These are phyloP conservation scores for Kregervanrija fluxuum DNA, from an alignment of 805 yeast genomes.

Conservation along the genomic window DNA sequence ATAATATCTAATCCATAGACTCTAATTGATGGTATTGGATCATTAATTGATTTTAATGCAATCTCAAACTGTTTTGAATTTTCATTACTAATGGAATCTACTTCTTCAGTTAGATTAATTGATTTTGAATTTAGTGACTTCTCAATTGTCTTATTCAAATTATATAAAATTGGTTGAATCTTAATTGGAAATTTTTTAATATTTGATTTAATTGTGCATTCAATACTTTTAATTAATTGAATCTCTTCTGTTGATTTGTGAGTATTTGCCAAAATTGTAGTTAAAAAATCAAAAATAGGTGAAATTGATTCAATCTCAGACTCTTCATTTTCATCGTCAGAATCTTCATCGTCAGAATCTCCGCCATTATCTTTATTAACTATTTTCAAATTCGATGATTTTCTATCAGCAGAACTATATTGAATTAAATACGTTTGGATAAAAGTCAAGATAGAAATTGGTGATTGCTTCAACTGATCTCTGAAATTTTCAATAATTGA, in stretches of 20 bases:
- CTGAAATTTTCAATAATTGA: conserved; percentile 50
- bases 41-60: conserved; percentile 64
- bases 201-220: neutral
- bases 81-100: conserved; percentile 3
- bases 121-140: no score
- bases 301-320: conserved; percentile 25
- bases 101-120: neutral
- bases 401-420: conserved; percentile 1
- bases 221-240: conserved; percentile 10
- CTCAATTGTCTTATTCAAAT: no score
- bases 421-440: conserved; percentile 2
- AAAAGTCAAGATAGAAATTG: conserved; percentile 7
- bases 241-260: conserved; percentile 3
- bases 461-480: conserved; percentile 43
- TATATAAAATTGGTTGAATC: no score
- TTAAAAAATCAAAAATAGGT: conserved; percentile 7
- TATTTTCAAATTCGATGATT: conserved; percentile 1
- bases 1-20: conserved; percentile 77
- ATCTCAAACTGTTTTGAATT: conserved; percentile 31
- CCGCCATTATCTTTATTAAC: conserved; percentile 11
- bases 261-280: conserved; percentile 1
- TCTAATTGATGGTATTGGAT: conserved; percentile 73
- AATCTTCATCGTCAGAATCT: conserved; percentile 36
- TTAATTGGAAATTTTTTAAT: conserved; percentile 1
- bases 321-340: conserved; percentile 25